These are phyloP conservation scores for Sanghuangporus sanghuang DNA, from an alignment of 1,284 basidiomycete species.

Conservation along the genomic window DNA sequence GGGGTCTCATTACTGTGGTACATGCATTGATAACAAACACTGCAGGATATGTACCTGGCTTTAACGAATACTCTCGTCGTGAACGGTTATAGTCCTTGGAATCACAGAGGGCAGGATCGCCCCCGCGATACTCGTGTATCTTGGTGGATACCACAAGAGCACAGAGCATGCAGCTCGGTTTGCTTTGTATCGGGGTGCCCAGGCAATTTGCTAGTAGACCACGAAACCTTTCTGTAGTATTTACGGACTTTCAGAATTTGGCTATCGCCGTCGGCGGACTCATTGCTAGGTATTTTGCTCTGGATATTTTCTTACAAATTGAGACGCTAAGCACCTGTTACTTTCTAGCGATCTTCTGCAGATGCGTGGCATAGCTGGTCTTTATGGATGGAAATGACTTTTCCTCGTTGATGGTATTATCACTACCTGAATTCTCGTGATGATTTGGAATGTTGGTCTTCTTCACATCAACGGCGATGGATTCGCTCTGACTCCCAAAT, in stretches of 20 bases:
- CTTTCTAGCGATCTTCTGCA: constrained; percentile 29
- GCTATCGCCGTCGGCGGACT: constrained; percentile 34
- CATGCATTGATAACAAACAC: constrained; percentile 32
- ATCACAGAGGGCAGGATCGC: constrained; percentile 37
- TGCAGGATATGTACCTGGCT: constrained; percentile 31
- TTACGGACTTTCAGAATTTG: constrained; percentile 21
- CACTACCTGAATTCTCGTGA: constrained; percentile 28
- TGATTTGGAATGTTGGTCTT: constrained; percentile 26
- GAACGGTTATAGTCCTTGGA: constrained; percentile 28
- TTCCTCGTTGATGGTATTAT: constrained; percentile 35
- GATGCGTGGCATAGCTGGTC: constrained; percentile 28
- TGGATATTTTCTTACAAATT: neutral
- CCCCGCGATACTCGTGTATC: constrained; percentile 34
- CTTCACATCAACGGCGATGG: neutral
- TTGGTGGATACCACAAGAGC: constrained; percentile 34
- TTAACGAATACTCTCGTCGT: neutral
- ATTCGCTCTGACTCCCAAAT: neutral
- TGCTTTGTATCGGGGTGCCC: constrained; percentile 35
- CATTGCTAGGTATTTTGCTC: constrained; percentile 24
- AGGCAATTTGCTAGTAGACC: constrained; percentile 1
- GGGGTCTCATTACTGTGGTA: constrained; percentile 33
- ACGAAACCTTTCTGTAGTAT: neutral
- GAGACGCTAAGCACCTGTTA: neutral
- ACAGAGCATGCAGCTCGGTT: constrained; percentile 34
- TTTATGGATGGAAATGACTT: constrained; percentile 38